Evolutionary conservation across 2,329 filamentous ascomycete genomes (phyloP).

Genomic region (Lecanicillium sp.): DNA sequence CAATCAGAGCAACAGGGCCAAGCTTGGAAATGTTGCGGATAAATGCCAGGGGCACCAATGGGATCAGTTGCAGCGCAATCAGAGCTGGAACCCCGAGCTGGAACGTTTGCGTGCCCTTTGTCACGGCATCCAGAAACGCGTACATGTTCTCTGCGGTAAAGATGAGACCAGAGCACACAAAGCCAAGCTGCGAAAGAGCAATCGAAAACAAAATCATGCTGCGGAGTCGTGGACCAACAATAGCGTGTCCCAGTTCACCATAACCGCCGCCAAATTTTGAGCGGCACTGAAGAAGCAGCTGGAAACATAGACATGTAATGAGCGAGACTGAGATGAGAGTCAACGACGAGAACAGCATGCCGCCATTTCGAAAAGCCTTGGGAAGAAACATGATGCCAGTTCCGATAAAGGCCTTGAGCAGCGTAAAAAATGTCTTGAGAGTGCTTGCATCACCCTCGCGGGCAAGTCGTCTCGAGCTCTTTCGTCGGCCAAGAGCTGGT

Average conservation of each 20-base stretch:
- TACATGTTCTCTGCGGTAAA: constrained; percentile 69
- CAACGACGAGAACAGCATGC: constrained; percentile 65
- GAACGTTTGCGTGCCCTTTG: constrained; percentile 37
- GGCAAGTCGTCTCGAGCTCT: constrained; percentile 35
- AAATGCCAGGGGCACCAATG: constrained; percentile 58
- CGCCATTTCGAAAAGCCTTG: constrained; percentile 71
- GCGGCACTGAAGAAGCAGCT: constrained; percentile 61
- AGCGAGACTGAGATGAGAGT: constrained; percentile 57
- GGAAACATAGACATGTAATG: constrained; percentile 63
- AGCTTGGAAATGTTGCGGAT: constrained; percentile 71
- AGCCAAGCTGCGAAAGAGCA: constrained; percentile 66
- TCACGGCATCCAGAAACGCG: constrained; percentile 58
- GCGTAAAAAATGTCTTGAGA: constrained; percentile 69
- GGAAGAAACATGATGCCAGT: constrained; percentile 78
- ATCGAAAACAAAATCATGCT: constrained; percentile 61
- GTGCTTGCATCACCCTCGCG: constrained; percentile 55
- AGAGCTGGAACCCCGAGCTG: constrained; percentile 43
- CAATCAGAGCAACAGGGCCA: constrained; percentile 58
- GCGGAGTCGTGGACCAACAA: constrained; percentile 56
- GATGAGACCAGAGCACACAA: constrained; percentile 70
- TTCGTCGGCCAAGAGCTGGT: constrained; percentile 38
- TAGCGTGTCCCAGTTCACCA: constrained; percentile 61
- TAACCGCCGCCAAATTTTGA: constrained; percentile 59
- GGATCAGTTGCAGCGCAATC: constrained; percentile 56
- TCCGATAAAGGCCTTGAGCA: constrained; percentile 71